These are phyloP conservation scores for Nannizziopsis barbatae DNA, from an alignment of 2,329 filamentous ascomycete species.

Conservation along the genomic window DNA sequence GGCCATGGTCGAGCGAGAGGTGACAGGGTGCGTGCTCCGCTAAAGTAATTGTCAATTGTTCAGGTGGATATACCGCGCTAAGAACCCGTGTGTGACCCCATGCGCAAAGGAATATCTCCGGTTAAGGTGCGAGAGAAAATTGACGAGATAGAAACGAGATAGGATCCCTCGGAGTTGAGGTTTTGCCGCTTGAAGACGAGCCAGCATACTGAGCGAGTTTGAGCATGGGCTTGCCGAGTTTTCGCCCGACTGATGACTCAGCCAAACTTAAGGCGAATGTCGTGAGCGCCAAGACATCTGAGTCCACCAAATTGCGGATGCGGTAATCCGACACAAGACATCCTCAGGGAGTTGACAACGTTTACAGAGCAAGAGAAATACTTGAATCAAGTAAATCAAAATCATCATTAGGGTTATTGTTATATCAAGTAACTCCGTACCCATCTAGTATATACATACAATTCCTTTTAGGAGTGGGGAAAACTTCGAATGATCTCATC, in stretches of 20 bases:
- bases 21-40: conserved; percentile 14
- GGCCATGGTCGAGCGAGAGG: conserved; percentile 46
- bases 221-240: conserved; percentile 6
- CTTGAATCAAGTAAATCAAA: no score
- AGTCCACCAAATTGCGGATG: not conserved
- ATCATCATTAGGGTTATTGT: no score
- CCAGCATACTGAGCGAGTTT: not conserved
- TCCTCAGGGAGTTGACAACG: no score
- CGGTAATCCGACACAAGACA: no score
- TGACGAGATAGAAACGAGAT: not conserved
- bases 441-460: no score
- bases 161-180: conserved; percentile 9
- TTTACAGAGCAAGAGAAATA: no score
- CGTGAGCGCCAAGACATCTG: conserved; percentile 1
- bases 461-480: no score
- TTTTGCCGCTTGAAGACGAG: not conserved
- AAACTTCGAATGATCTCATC: no score
- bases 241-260: conserved; percentile 12
- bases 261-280: not conserved
- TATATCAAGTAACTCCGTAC: no score
- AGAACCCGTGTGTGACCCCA: conserved; percentile 1
- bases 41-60: conserved; percentile 3
- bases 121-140: not conserved
- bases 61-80: conserved; percentile 3
- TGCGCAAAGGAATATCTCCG: not conserved